Evolutionary conservation across 2,329 filamentous ascomycete species (phyloP).

Genomic region (Epichloe aotearoae): DNA sequence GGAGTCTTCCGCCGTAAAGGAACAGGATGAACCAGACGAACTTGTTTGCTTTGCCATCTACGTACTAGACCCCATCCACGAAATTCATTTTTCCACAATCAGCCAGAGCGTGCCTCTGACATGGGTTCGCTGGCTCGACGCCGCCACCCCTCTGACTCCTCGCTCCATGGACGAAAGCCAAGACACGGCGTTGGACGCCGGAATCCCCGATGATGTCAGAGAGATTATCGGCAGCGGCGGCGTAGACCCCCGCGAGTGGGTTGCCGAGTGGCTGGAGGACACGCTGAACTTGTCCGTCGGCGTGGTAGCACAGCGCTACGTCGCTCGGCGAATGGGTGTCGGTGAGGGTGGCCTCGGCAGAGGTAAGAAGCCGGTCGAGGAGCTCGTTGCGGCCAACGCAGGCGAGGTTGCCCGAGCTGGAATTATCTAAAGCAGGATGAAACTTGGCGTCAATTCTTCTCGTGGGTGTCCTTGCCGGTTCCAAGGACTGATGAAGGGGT

Average conservation of each 20-base stretch:
- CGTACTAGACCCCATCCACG: conserved; percentile 78
- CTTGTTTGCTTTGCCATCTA: conserved; percentile 64
- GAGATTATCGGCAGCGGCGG: conserved; percentile 65
- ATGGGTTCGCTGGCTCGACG: conserved; percentile 89
- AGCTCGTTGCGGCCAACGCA: conserved; percentile 40
- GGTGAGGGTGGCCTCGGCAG: conserved; percentile 59
- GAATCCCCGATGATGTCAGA: conserved; percentile 66
- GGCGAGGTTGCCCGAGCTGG: conserved; percentile 49
- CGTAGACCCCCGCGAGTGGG: conserved; percentile 92
- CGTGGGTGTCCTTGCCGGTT: neutral
- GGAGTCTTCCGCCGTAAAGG: conserved; percentile 37
- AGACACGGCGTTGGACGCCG: conserved; percentile 20
- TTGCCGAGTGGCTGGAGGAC: conserved; percentile 95
- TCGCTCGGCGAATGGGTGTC: conserved; percentile 89
- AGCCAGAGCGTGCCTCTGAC: conserved; percentile 72
- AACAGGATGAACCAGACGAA: conserved; percentile 42
- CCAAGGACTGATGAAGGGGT: conserved; percentile 3
- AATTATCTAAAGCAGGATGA: conserved; percentile 26
- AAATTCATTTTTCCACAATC: conserved; percentile 71
- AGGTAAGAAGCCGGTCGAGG: conserved; percentile 47
- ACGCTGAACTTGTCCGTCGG: conserved; percentile 64
- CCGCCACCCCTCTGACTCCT: conserved; percentile 44
- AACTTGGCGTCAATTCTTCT: no score
- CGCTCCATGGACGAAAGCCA: conserved; percentile 34
- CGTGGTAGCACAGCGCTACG: conserved; percentile 85